Evolutionary conservation across 768 basidiomycete species (phyloP).

Genomic region (Leccinum rimulosum): DNA sequence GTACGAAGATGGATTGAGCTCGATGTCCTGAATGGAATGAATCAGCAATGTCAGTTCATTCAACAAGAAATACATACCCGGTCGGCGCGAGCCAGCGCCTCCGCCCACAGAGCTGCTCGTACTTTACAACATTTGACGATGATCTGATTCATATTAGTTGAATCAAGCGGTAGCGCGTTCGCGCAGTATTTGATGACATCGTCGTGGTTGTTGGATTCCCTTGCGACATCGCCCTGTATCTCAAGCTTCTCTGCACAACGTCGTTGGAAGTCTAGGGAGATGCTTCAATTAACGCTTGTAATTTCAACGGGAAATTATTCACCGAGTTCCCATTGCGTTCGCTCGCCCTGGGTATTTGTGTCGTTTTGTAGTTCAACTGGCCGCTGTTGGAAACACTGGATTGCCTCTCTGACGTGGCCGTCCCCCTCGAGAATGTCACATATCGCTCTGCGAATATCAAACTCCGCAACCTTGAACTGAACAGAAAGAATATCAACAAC

Average conservation of each 20-base stretch:
- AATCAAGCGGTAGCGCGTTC: neutral
- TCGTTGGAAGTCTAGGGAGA: neutral
- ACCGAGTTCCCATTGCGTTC: conserved; percentile 2
- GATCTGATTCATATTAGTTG: neutral
- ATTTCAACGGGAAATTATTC: neutral
- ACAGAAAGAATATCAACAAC: neutral
- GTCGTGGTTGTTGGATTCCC: neutral
- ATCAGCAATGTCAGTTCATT: no score
- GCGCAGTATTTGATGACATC: neutral
- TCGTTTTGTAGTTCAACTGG: neutral
- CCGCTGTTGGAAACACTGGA: conserved; percentile 1
- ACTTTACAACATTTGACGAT: neutral
- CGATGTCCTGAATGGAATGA: no score
- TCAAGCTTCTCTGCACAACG: neutral
- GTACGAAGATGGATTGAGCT: no score
- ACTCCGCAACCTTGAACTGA: conserved; percentile 4
- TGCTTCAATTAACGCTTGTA: no score
- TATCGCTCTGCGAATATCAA: neutral
- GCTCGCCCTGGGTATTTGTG: neutral
- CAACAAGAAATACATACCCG: no score
- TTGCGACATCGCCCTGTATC: neutral
- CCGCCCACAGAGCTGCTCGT: neutral
- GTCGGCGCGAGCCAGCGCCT: no score
- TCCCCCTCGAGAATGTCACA: conserved; percentile 1
- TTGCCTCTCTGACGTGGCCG: neutral